Evolutionary conservation across 2,329 filamentous ascomycete genomes (phyloP).

Genomic region (Sarocladium kiliense): DNA sequence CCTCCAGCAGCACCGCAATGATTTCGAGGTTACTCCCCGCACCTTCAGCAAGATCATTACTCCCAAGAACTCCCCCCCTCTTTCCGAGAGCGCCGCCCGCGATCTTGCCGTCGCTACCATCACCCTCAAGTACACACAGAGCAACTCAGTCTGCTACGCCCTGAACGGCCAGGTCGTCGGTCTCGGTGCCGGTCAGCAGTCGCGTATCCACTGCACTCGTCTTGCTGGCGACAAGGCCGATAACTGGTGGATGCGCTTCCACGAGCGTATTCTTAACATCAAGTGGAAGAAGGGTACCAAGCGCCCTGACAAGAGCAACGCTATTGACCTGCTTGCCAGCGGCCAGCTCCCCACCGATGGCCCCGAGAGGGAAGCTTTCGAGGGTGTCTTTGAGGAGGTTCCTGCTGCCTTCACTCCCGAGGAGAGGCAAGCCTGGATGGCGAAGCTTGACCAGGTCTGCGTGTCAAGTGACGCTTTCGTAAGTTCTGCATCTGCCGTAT

Average conservation of each 20-base stretch:
- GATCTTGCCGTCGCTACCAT: constrained; percentile 95
- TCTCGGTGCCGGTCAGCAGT: constrained; percentile 93
- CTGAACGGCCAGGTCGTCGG: constrained; percentile 90
- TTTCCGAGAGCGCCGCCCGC: constrained; percentile 77
- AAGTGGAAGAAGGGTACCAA: constrained; percentile 98
- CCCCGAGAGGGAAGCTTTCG: constrained; percentile 80
- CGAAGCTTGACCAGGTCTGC: constrained; percentile 74
- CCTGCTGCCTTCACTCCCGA: constrained; percentile 75
- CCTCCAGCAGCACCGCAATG: constrained; percentile 88
- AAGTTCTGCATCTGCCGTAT: constrained; percentile 36
- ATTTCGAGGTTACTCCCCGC: constrained; percentile 76
- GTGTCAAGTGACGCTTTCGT: constrained; percentile 95
- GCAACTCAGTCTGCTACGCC: constrained; percentile 98
- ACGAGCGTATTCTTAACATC: constrained; percentile 78
- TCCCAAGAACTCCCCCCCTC: constrained; percentile 67
- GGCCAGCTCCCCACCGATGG: constrained; percentile 81
- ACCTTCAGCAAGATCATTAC: constrained; percentile 84
- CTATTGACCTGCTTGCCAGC: constrained; percentile 36
- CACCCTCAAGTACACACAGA: constrained; percentile 97
- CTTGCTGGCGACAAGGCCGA: constrained; percentile 97
- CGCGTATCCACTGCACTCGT: constrained; percentile 95
- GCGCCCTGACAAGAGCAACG: constrained; percentile 48
- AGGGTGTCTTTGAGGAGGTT: constrained; percentile 84
- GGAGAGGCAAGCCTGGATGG: constrained; percentile 82
- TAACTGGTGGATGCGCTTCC: constrained; percentile 99